Conservation (phyloP, 305 asterid species). For the Solanum hybrid region DNA sequence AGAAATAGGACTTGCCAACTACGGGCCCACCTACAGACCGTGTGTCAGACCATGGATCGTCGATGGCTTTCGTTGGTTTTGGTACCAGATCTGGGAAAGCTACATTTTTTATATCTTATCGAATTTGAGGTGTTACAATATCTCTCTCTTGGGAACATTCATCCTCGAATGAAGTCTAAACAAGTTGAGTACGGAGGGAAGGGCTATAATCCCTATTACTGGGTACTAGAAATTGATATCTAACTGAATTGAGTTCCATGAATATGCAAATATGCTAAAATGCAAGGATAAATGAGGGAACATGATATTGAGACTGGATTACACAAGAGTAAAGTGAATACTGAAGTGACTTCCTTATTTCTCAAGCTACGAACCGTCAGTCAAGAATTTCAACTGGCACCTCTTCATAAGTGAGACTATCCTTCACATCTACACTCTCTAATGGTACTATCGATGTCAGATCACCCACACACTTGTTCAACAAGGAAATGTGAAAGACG, state of each 20-base stretch:
- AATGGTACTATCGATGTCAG: neutral
- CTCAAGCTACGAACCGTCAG: neutral
- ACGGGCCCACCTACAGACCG: neutral
- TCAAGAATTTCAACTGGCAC: neutral
- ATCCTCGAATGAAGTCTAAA: neutral
- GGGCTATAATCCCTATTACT: neutral
- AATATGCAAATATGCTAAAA: neutral
- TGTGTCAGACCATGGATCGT: neutral
- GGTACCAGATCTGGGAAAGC: neutral
- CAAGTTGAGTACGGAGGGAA: neutral
- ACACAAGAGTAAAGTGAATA: too few relatives aligned
- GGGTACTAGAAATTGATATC: neutral
- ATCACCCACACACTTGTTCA: neutral
- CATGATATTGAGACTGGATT: too few relatives aligned
- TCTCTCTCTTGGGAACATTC: neutral
- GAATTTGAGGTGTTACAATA: neutral
- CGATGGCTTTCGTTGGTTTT: neutral
- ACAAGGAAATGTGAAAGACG: neutral
- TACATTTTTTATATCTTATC: too few relatives aligned
- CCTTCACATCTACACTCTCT: neutral
- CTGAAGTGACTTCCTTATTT: too few relatives aligned
- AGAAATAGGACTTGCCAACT: neutral
- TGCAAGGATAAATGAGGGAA: neutral
- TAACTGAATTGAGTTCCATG: neutral
- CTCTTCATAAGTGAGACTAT: neutral